A percentile compares a stretch with the other conserved stretches of the same genome.
Evolutionary conservation across 768 basidiomycete species (phyloP).

Genomic region (Leucosporidium yakuticum): DNA sequence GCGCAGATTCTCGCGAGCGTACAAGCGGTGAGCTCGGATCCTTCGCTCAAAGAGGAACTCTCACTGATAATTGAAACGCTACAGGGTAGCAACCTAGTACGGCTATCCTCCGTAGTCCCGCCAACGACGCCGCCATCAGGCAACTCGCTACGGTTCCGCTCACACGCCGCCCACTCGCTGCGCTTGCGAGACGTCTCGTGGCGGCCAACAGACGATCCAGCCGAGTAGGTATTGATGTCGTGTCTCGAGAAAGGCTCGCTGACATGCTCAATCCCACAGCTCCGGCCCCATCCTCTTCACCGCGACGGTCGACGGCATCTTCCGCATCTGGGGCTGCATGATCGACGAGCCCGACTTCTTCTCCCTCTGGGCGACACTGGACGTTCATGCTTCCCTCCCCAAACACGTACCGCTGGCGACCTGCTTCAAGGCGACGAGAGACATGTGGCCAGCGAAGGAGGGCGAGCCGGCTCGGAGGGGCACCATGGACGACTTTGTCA

Average conservation of each 20-base stretch:
- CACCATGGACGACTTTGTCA: constrained; percentile 26
- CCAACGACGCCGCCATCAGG: neutral
- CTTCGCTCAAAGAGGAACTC: too few species aligned
- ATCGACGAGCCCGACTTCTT: constrained; percentile 39
- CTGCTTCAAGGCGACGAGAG: constrained; percentile 13
- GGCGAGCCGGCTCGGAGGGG: neutral
- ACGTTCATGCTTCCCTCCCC: constrained; percentile 8
- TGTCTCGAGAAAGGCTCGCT: neutral
- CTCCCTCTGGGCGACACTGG: constrained; percentile 28
- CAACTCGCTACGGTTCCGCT: constrained; percentile 14
- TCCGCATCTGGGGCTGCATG: constrained; percentile 35
- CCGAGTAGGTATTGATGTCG: constrained; percentile 7
- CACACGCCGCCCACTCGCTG: constrained; percentile 4
- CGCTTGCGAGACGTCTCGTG: constrained; percentile 7
- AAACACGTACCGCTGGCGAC: constrained; percentile 10
- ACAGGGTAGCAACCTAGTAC: constrained; percentile 13
- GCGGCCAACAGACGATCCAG: constrained; percentile 12
- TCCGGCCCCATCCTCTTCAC: constrained; percentile 32
- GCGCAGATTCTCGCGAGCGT: constrained; percentile 15
- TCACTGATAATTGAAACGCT: neutral
- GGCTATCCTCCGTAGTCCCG: constrained; percentile 1
- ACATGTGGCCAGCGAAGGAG: neutral
- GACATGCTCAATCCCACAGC: neutral
- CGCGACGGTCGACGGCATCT: constrained; percentile 22
- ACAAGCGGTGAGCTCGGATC: neutral